Percentiles rank a stretch among this genome's conserved stretches.
Evolutionary conservation across 176 grass and related monocot genomes (phyloP).

Genomic region (Aechmea fasciata): DNA sequence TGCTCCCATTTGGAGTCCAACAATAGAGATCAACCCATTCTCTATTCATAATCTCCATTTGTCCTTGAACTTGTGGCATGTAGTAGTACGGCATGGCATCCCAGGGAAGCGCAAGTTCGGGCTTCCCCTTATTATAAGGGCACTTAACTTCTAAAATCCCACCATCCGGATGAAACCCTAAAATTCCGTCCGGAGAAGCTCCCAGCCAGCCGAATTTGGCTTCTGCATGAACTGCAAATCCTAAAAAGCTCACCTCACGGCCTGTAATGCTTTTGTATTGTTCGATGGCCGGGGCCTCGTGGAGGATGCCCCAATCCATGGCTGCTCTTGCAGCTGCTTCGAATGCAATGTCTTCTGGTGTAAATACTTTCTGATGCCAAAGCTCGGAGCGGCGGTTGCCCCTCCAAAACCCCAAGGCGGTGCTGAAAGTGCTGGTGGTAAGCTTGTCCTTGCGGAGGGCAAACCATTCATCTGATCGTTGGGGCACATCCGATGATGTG

Average conservation of each 20-base stretch:
- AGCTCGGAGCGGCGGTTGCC: constrained; percentile 66
- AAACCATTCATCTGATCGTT: constrained; percentile 96
- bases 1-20: constrained; percentile 91
- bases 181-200: constrained; percentile 83
- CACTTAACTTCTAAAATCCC: constrained; percentile 97
- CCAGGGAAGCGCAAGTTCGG: constrained; percentile 82
- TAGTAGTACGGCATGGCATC: constrained; percentile 79
- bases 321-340: constrained; percentile 53
- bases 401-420: constrained; percentile 80
- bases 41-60: constrained; percentile 97
- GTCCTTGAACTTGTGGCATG: constrained; percentile 93
- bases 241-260: constrained; percentile 47
- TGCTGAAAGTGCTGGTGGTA: constrained; percentile 96
- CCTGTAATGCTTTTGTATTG: constrained; percentile 82
- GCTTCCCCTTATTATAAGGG: constrained; percentile 94
- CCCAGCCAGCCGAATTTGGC: constrained; percentile 79
- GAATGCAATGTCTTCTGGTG: constrained; percentile 36
- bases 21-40: constrained; percentile 97
- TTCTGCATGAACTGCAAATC: constrained; percentile 67
- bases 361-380: constrained; percentile 87
- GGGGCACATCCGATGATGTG: constrained; percentile 46
- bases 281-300: constrained; percentile 64
- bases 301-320: constrained; percentile 80
- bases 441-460: constrained; percentile 93
- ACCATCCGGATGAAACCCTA: constrained; percentile 58